Conservation (phyloP, 805 yeast species). For the Ogataea paradorogensis region DNA sequence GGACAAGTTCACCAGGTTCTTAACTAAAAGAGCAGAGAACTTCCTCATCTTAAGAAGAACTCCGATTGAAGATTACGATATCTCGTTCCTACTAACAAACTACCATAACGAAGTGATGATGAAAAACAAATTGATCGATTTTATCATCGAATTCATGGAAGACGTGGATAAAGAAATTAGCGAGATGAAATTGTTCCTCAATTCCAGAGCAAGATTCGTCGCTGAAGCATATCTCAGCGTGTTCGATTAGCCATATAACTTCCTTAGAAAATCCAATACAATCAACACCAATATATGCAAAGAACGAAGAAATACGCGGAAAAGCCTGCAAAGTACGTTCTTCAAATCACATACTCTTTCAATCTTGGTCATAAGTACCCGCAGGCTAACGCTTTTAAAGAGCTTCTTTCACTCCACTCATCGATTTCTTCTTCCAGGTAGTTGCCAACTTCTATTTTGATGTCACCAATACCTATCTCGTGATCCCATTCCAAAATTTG, state of each 20-base stretch:
- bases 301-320: conserved; percentile 15
- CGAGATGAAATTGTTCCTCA: conserved; percentile 94
- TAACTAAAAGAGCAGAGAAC: conserved; percentile 93
- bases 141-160: conserved; percentile 97
- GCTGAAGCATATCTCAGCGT: conserved; percentile 95
- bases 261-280: conserved; percentile 13
- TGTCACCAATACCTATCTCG: conserved; percentile 28
- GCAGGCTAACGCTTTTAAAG: conserved; percentile 37
- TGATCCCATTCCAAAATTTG: conserved; percentile 76
- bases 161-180: conserved; percentile 98
- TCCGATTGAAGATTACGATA: conserved; percentile 89
- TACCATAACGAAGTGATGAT: conserved; percentile 94
- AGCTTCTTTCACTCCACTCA: conserved; percentile 7
- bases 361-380: conserved; percentile 24
- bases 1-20: conserved; percentile 88
- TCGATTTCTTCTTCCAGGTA: conserved; percentile 12
- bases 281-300: conserved; percentile 17
- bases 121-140: conserved; percentile 92
- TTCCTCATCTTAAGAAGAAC: conserved; percentile 88
- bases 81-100: conserved; percentile 89
- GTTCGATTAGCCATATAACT: conserved; percentile 52
- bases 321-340: conserved; percentile 31
- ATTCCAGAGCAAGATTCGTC: conserved; percentile 95
- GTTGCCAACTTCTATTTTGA: conserved; percentile 20
- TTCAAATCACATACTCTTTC: conserved; percentile 14